These are phyloP conservation scores for Aspergillus sp. DNA, from an alignment of 2,329 filamentous ascomycete species.

Conservation along the genomic window DNA sequence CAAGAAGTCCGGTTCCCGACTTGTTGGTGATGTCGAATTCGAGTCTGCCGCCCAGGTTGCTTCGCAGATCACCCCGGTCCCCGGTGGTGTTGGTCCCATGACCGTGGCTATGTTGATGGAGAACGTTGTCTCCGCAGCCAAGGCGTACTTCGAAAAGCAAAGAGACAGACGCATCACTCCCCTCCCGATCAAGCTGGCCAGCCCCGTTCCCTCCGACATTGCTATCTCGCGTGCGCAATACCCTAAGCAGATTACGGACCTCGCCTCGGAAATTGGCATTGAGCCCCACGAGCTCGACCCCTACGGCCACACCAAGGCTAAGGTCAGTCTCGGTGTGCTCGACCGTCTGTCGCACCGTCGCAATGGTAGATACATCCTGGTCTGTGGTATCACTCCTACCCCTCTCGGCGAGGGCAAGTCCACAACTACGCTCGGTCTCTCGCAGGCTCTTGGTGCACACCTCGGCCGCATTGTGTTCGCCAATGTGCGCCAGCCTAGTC, in stretches of 20 bases:
- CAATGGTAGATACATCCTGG: constrained; percentile 87
- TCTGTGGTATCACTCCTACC: constrained; percentile 95
- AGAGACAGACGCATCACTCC: constrained; percentile 78
- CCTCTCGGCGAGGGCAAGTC: constrained; percentile 97
- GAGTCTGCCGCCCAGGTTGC: constrained; percentile 81
- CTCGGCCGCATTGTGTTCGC: constrained; percentile 86
- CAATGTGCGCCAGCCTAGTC: constrained; percentile 94
- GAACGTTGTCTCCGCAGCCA: constrained; percentile 88
- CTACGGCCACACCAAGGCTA: constrained; percentile 93
- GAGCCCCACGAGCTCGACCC: constrained; percentile 86
- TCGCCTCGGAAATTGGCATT: constrained; percentile 87
- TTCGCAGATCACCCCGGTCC: constrained; percentile 92
- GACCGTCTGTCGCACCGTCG: constrained; percentile 82
- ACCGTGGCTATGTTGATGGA: constrained; percentile 97
- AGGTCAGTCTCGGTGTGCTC: constrained; percentile 80
- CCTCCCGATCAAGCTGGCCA: constrained; percentile 75
- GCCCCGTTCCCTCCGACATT: constrained; percentile 93
- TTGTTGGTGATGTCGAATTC: constrained; percentile 95
- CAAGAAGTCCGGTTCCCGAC: constrained; percentile 87
- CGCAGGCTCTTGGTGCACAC: constrained; percentile 88
- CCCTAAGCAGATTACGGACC: constrained; percentile 84
- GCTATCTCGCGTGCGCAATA: constrained; percentile 84
- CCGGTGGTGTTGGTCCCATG: constrained; percentile 96
- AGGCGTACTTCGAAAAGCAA: constrained; percentile 77
- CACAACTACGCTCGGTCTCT: constrained; percentile 93